Evolutionary conservation across 2,329 filamentous ascomycete species (phyloP).

Genomic region (Zasmidium cellare): DNA sequence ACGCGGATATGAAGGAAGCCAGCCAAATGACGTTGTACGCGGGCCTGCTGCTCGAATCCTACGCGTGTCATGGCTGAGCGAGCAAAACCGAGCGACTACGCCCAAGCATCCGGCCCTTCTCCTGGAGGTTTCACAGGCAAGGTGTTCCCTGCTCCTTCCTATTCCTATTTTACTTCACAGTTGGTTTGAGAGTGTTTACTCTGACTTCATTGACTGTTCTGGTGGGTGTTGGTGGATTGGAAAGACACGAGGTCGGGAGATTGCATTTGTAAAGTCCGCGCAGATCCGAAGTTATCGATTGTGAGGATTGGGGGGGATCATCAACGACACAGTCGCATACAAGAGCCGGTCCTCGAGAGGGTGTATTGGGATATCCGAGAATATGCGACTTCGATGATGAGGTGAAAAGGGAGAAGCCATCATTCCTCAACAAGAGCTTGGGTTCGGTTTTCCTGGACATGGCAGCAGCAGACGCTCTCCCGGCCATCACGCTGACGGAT

Average conservation of each 20-base stretch:
- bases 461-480: slow-evolving; percentile 8
- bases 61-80: no score
- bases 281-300: neutral
- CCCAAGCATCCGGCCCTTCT: no score
- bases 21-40: neutral
- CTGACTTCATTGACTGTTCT: neutral
- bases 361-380: neutral
- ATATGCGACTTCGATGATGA: neutral
- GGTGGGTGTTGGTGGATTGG: neutral
- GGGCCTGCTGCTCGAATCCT: no score
- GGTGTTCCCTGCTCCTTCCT: neutral
- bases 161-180: neutral
- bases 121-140: neutral
- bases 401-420: neutral
- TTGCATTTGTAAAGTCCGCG: neutral
- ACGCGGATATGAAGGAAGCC: neutral
- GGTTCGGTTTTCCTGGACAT: slow-evolving; percentile 5
- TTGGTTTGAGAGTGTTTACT: neutral
- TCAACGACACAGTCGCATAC: no score
- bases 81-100: no score
- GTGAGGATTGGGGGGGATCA: neutral
- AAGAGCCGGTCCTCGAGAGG: no score
- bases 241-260: neutral
- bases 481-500: slow-evolving; percentile 45
- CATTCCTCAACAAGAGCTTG: no score